These are phyloP conservation scores for Melampsora larici-populina DNA, from an alignment of 1,284 basidiomycete genomes.

Conservation along the genomic window DNA sequence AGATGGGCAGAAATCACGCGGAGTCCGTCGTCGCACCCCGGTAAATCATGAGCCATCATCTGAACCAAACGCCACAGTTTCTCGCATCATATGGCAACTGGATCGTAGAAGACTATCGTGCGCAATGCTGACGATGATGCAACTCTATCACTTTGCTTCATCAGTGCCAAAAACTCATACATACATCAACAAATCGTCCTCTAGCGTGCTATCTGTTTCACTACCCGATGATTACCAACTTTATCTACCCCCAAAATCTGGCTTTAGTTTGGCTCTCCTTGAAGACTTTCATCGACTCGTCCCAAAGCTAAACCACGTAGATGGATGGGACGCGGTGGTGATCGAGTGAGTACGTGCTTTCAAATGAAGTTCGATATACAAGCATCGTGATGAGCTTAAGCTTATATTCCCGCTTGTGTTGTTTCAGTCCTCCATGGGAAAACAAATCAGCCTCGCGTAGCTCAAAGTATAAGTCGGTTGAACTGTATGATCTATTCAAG, in stretches of 20 bases:
- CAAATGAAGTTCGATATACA: not conserved
- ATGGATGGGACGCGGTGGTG: constrained; percentile 38
- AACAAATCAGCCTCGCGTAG: constrained; percentile 41
- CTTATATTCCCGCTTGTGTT: not conserved
- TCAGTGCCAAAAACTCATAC: constrained; percentile 8
- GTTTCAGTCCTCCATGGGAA: constrained; percentile 39
- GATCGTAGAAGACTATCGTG: not conserved
- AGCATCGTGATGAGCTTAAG: not conserved
- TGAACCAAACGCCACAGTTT: not conserved
- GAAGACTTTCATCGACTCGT: constrained; percentile 27
- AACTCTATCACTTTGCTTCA: not conserved
- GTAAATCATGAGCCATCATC: not conserved
- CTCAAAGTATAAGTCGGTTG: constrained; percentile 33
- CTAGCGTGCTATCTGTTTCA: not conserved
- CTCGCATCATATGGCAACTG: too few relatives aligned
- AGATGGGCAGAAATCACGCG: constrained; percentile 36
- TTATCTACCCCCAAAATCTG: constrained; percentile 28
- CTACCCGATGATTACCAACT: not conserved
- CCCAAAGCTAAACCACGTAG: constrained; percentile 9
- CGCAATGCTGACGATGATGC: not conserved
- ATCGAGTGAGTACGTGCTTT: constrained; percentile 22
- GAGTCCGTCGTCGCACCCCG: not conserved
- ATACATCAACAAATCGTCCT: constrained; percentile 16
- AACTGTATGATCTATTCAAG: constrained; percentile 43
- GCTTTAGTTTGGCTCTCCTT: constrained; percentile 30